phyloP scores from a whole-genome alignment of 805 yeast genomes.

The Schwanniomyces occidentalis region DNA sequence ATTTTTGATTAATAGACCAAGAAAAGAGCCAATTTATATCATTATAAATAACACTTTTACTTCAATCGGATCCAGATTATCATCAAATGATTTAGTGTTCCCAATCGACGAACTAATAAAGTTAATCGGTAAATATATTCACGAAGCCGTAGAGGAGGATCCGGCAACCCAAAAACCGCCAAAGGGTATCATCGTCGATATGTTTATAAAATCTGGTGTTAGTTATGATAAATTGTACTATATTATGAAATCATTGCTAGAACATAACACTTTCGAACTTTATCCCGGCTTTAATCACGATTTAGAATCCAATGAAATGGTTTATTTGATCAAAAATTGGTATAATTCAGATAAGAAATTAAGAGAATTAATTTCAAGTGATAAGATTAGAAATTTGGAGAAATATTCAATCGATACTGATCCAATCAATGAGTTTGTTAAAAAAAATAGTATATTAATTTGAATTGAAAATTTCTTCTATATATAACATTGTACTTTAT shows the following conservation, averaged over 20 bases:
- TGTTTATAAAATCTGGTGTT: slow-evolving; percentile 65
- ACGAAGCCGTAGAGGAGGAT: slow-evolving; percentile 35
- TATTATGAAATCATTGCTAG: slow-evolving; percentile 60
- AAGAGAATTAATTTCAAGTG: slow-evolving; percentile 54
- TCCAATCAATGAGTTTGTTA: slow-evolving; percentile 46
- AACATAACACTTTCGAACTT: slow-evolving; percentile 55
- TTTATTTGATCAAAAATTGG: slow-evolving; percentile 66
- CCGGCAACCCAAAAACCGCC: slow-evolving; percentile 37
- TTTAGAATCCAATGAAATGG: slow-evolving; percentile 53
- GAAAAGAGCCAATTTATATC: slow-evolving; percentile 38
- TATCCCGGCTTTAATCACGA: slow-evolving; percentile 45
- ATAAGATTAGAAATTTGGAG: slow-evolving; percentile 43
- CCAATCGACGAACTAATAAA: slow-evolving; percentile 74
- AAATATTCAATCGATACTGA: slow-evolving; percentile 54
- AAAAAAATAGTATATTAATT: slow-evolving; percentile 13
- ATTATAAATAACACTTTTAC: slow-evolving; percentile 40
- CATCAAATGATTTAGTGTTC: slow-evolving; percentile 73
- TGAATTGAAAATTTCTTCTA: slow-evolving; percentile 6
- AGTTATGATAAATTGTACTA: slow-evolving; percentile 65
- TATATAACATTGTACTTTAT: slow-evolving; percentile 1
- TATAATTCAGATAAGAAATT: slow-evolving; percentile 62
- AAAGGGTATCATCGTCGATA: slow-evolving; percentile 58
- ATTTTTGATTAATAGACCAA: slow-evolving; percentile 18
- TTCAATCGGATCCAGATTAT: slow-evolving; percentile 61
- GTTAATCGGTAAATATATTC: slow-evolving; percentile 57